Conservation (phyloP, 1,139 yeast species). For the Debaryomyces sp. region DNA sequence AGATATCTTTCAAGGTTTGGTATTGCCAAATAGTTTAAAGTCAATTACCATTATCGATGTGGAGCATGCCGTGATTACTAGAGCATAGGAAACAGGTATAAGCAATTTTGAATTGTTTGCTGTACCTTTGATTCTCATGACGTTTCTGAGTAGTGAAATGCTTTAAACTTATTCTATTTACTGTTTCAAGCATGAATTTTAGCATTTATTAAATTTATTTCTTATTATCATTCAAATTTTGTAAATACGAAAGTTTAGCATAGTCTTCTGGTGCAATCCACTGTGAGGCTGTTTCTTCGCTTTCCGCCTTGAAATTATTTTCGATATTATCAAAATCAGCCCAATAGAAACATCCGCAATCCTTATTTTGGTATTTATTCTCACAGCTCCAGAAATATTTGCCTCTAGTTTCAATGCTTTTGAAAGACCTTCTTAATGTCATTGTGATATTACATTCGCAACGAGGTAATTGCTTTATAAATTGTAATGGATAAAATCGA, state of each 20-base stretch:
- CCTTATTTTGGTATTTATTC: constrained; percentile 37
- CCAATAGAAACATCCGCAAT: constrained; percentile 51
- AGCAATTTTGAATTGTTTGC: not conserved
- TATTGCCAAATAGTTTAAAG: not conserved
- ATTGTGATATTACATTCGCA: constrained; percentile 53
- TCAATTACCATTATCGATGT: constrained; percentile 1
- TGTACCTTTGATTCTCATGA: not conserved
- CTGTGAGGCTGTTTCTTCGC: constrained; percentile 18
- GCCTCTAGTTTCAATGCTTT: constrained; percentile 45
- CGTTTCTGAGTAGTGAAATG: too few relatives aligned
- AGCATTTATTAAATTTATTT: not conserved
- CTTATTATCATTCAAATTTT: not conserved
- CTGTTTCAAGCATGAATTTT: not conserved
- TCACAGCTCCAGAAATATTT: constrained; percentile 58
- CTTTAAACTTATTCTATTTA: too few relatives aligned
- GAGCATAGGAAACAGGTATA: not conserved
- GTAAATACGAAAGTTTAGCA: constrained; percentile 7
- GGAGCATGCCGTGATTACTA: not conserved
- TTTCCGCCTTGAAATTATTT: constrained; percentile 26
- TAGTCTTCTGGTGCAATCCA: constrained; percentile 40
- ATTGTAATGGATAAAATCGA: constrained; percentile 49
- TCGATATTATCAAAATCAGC: constrained; percentile 41
- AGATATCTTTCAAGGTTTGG: not conserved
- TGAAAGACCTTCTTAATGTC: constrained; percentile 51
- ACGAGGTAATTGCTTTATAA: constrained; percentile 41